Evolutionary conservation across 139 green algal species (phyloP).

Genomic region (Nannochloris sp.): DNA sequence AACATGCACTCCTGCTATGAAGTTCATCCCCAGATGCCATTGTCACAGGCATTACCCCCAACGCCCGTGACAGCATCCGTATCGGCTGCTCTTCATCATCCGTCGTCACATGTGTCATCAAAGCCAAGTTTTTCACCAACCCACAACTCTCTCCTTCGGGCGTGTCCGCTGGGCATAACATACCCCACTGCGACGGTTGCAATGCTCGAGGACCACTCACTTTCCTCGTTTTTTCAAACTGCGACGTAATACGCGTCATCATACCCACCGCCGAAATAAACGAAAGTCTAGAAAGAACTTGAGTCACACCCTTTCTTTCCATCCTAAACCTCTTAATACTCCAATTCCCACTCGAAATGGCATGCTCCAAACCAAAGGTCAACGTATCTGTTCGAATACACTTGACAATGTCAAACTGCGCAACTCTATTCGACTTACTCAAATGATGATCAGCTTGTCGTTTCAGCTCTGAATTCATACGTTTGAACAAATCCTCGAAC

Average conservation of each 20-base stretch:
- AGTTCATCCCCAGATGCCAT: conserved; percentile 61
- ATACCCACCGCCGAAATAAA: conserved; percentile 95
- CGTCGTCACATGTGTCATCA: conserved; percentile 98
- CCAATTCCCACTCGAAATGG: conserved; percentile 93
- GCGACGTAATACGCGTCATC: conserved; percentile 96
- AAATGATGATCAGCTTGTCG: conserved; percentile 74
- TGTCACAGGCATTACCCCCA: conserved; percentile 67
- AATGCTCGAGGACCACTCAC: conserved; percentile 80
- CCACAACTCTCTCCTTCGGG: conserved; percentile 88
- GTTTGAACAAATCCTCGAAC: conserved; percentile 99
- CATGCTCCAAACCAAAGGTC: conserved; percentile 86
- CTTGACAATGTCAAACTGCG: conserved; percentile 89
- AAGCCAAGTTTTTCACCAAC: conserved; percentile 98
- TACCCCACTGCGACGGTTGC: conserved; percentile 95
- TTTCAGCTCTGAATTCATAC: conserved; percentile 74
- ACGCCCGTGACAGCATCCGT: conserved; percentile 39
- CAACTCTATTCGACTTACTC: conserved; percentile 66
- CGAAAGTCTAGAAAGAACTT: conserved; percentile 91
- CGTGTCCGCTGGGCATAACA: conserved; percentile 96
- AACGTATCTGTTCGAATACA: conserved; percentile 87
- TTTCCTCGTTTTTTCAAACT: conserved; percentile 99
- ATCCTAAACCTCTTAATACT: conserved; percentile 97
- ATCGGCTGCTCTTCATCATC: conserved; percentile 71
- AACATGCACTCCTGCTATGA: conserved; percentile 43
- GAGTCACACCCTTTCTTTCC: conserved; percentile 95